A percentile compares a stretch with the other conserved stretches of the same genome.
These are phyloP conservation scores for Oryza officinalis DNA, from an alignment of 176 grass and related monocot species.

Conservation along the genomic window DNA sequence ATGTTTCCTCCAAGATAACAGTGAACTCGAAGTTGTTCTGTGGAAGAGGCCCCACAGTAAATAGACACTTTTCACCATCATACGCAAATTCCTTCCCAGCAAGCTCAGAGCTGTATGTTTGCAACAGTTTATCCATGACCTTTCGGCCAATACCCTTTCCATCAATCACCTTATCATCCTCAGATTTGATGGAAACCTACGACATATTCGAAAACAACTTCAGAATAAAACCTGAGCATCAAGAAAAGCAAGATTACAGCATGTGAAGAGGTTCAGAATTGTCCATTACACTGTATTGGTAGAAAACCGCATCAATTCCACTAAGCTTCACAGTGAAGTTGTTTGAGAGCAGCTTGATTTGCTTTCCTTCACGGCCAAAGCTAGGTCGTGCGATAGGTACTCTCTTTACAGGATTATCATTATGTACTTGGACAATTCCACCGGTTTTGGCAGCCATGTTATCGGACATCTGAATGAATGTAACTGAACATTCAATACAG, in stretches of 20 bases:
- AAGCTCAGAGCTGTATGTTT: constrained; percentile 83
- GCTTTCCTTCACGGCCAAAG: constrained; percentile 51
- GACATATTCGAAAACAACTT: constrained; percentile 28
- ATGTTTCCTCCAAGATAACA: constrained; percentile 78
- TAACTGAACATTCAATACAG: background rate
- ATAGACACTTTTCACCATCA: constrained; percentile 89
- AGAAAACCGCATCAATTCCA: constrained; percentile 57
- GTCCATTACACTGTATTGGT: constrained; percentile 66
- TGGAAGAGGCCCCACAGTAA: constrained; percentile 78
- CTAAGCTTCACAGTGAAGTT: constrained; percentile 66
- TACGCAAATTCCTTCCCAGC: constrained; percentile 81
- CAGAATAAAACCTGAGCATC: background rate
- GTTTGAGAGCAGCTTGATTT: constrained; percentile 58
- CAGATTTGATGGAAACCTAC: constrained; percentile 73
- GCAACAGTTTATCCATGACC: constrained; percentile 71
- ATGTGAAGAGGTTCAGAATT: constrained; percentile 29
- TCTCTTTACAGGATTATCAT: constrained; percentile 19
- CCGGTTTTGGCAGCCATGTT: constrained; percentile 38
- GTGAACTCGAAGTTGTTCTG: constrained; percentile 85
- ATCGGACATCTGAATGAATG: constrained; percentile 23
- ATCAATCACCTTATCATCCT: constrained; percentile 64
- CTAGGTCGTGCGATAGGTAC: constrained; percentile 49
- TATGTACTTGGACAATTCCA: constrained; percentile 40
- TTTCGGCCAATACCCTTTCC: constrained; percentile 71
- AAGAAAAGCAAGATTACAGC: constrained; percentile 2